phyloP scores from a whole-genome alignment of 164 flowering plant genomes.

The Stephania cephalantha region DNA sequence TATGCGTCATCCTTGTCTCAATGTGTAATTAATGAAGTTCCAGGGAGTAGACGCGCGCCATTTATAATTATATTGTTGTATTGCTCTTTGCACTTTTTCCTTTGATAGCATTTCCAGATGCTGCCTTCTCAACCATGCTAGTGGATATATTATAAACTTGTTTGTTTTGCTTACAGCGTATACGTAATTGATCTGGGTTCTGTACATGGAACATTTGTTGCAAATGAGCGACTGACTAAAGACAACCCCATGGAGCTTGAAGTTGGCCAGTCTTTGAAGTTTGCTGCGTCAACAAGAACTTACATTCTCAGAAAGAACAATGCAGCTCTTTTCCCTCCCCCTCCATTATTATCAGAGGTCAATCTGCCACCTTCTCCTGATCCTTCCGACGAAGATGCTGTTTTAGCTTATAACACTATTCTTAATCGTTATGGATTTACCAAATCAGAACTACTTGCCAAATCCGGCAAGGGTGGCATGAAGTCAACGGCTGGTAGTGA shows the following conservation, averaged over 20 bases:
- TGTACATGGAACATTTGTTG: constrained; percentile 97
- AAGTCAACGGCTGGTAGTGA: constrained; percentile 23
- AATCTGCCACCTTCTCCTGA: constrained; percentile 82
- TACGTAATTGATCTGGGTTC: constrained; percentile 96
- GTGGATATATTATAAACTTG: constrained; percentile 12
- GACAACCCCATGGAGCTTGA: constrained; percentile 90
- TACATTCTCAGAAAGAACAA: constrained; percentile 73
- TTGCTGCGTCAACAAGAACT: constrained; percentile 94
- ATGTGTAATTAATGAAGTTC: no score
- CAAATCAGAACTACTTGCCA: constrained; percentile 27
- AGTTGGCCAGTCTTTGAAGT: constrained; percentile 87
- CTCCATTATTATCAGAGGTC: constrained; percentile 52
- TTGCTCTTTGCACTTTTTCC: neutral
- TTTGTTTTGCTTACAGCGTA: constrained; percentile 43
- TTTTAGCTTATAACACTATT: constrained; percentile 77
- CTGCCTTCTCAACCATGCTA: neutral
- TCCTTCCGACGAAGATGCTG: constrained; percentile 92
- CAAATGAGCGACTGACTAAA: constrained; percentile 85
- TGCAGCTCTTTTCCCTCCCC: constrained; percentile 81
- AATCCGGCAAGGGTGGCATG: constrained; percentile 16
- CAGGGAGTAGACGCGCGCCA: no score
- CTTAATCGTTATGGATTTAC: constrained; percentile 66
- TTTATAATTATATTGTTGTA: neutral
- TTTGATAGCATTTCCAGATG: neutral
- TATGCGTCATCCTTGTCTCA: no score